Base-by-base conservation (phyloP, 768 basidiomycete genomes). In the Phlebiopsis gigantea region DNA sequence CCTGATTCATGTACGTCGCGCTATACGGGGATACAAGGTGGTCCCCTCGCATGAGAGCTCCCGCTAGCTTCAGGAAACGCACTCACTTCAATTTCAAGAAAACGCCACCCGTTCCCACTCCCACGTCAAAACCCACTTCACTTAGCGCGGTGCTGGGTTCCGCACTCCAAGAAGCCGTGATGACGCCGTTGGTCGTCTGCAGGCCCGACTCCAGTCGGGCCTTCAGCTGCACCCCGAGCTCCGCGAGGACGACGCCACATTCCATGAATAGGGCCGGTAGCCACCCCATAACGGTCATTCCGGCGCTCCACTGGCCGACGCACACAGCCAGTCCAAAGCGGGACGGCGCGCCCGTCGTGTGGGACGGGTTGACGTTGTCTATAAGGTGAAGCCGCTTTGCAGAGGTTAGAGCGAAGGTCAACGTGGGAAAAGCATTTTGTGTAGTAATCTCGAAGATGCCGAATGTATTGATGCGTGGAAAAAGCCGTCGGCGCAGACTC, bases 81-180 rank as follows among this genome's bases (percentile, higher is more conserved):
- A 77, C 80, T 66, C 63, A 87, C 87, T 82, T 80, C 52, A 88
- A 61, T 65, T 72, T 75, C 57, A 85, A 67, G 28, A 78, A 68
- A 48, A 87, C 76, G 9, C 80, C 84, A 31, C 70, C 62, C 39
- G 51, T 46, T 12, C 59, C 46, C 19, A 73, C 63, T 56, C 72
- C 76, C 45, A 81, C 66, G 43, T 75, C 73, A 39, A 82, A 72
- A 25, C 66, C 69, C 2, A 78, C 76, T 54, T 74, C 71, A 57
- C 67, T 71, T 29, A 66, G 50, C 29, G 30, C 30, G 10, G 50
- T 9, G 21, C n/a, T 39, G 10, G 29, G 50, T 25, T 19, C 50
- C 6, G 29, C 50, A 12, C 31, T 31, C 31, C 50, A 51, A 14
- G 31, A 19, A 17, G 34, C 50, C n/a, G 31, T 22, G 29, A 51